Evolutionary conservation across 176 grass and related monocot genomes (phyloP).

Genomic region (Triticum turgidum): DNA sequence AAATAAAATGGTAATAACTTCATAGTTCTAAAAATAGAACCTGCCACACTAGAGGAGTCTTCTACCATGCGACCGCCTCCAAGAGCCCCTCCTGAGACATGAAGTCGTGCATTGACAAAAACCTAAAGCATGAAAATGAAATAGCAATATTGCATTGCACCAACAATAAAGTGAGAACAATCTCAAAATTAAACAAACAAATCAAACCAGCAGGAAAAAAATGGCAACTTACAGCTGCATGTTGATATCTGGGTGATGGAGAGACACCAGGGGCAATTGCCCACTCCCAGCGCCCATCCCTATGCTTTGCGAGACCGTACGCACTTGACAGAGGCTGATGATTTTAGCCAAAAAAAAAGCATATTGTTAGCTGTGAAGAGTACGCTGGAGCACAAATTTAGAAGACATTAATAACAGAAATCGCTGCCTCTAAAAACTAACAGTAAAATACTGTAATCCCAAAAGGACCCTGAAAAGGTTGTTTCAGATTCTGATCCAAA

Average conservation of each 20-base stretch:
- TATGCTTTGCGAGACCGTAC: conserved; percentile 99
- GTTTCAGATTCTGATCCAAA: neutral
- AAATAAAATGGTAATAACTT: conserved; percentile 5
- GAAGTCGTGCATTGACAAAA: conserved; percentile 99
- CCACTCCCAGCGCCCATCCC: conserved; percentile 99
- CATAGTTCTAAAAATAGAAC: conserved; percentile 32
- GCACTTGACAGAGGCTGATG: conserved; percentile 81
- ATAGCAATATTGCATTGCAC: conserved; percentile 30
- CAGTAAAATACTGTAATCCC: conserved; percentile 3
- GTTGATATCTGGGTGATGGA: conserved; percentile 98
- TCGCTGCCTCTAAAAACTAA: neutral
- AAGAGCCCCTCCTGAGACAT: conserved; percentile 99
- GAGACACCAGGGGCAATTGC: conserved; percentile 97
- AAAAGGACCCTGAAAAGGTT: neutral
- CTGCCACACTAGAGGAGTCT: conserved; percentile 92
- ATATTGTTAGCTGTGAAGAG: conserved; percentile 11
- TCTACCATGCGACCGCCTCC: conserved; percentile 99
- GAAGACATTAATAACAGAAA: conserved; percentile 1
- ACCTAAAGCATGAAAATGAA: conserved; percentile 55
- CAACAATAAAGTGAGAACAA: conserved; percentile 4
- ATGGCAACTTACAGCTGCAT: conserved; percentile 78
- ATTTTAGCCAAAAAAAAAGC: neutral
- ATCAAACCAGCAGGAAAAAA: neutral
- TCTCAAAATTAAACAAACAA: conserved; percentile 25
- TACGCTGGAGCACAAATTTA: conserved; percentile 5